Base-by-base conservation (phyloP, 345 rosid genomes). In the Populus tremula region DNA sequence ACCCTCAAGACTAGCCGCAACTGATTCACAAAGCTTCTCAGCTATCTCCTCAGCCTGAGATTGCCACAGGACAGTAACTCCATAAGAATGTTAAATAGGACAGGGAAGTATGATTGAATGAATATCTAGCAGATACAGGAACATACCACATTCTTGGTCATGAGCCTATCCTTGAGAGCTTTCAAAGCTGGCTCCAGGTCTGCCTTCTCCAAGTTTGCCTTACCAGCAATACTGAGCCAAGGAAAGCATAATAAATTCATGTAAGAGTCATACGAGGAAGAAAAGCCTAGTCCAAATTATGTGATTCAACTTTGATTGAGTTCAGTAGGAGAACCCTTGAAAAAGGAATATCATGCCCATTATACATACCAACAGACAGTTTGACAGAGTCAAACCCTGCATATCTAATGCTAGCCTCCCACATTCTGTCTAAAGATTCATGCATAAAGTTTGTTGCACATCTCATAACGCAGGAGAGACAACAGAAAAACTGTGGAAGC, bases 101-200 rank as follows among this genome's bases (percentile, higher is more conserved):
- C 7, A 53, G 27, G 64, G n/a, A 68, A 66, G 69, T 33, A 70
- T 21, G 10, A 69, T 62, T 17, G 69, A 75, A 8, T 53, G 20
- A 61, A 63, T 53, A 78, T 50, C n/a, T 1, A 43, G 59, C 25
- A 72, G 36, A 71, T 7, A 77, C 27, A 36, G 17, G 11, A 67
- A 78, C 91, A 82, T 91, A 94, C 99, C 94, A 96, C 99, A 86
- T 96, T 96, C 92, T 96, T 96, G 88, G 97, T 91, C 99, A 96
- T 96, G 71, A 96, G 90, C 85, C 97, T 89, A 79, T 96, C 99
- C 88, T 94, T 96, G 33, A 96, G 97, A 83, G 94, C 98, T 82
- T 88, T 94, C 85, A 96, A 76, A 14, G 99, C 96, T 62, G 97
- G 98, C 82, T 88, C 97, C 73, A 96, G 89, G 85, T 96, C 99